These are phyloP conservation scores for Yamagishiella unicocca DNA, from an alignment of 139 green algal genomes.

Conservation along the genomic window DNA sequence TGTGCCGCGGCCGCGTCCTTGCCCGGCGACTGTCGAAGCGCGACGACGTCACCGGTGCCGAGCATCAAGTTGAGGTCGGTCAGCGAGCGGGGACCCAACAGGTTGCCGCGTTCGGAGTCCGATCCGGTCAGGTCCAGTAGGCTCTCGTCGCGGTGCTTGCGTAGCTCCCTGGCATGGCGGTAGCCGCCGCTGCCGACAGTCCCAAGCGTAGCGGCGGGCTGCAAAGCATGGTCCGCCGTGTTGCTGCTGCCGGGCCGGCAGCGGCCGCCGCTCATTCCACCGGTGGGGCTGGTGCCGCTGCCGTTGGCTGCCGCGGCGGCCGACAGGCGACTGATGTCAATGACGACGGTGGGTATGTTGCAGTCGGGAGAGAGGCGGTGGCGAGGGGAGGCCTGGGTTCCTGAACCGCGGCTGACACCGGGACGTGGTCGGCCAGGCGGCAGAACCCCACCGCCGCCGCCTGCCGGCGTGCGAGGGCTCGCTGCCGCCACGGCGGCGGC, in stretches of 20 bases:
- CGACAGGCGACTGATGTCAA: slow-evolving; percentile 13
- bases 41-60: neutral
- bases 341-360: no score
- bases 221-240: no score
- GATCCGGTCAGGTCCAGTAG: neutral
- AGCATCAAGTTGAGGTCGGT: neutral
- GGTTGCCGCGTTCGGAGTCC: neutral
- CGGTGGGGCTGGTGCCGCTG: neutral
- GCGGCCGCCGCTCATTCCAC: no score
- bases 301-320: neutral
- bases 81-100: slow-evolving; percentile 1
- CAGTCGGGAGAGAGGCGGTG: neutral
- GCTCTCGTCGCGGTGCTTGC: neutral
- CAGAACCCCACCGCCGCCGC: neutral
- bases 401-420: neutral
- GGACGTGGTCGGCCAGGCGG: neutral
- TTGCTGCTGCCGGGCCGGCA: no score
- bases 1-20: no score
- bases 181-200: no score
- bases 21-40: neutral
- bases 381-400: neutral
- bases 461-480: neutral
- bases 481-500: slow-evolving; percentile 8
- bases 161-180: no score
- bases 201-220: no score